Percentiles rank a stretch among this genome's conserved stretches.
These are phyloP conservation scores for Aureobasidium musti DNA, from an alignment of 2,329 filamentous ascomycete genomes.

Conservation along the genomic window DNA sequence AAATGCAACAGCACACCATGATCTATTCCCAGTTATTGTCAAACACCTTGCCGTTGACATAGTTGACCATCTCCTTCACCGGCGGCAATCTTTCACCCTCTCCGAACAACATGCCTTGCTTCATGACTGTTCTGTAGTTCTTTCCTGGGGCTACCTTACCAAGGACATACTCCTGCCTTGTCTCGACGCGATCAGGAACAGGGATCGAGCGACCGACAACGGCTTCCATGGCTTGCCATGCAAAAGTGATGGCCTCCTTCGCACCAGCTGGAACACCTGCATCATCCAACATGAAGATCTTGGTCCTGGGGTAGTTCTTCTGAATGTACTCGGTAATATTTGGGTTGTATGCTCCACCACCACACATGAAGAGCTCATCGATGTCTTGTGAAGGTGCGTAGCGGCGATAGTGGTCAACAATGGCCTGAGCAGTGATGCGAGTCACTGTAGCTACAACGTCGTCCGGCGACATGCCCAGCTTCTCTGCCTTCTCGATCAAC, in stretches of 20 bases:
- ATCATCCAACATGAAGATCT: slow-evolving; percentile 59
- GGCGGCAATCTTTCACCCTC: slow-evolving; percentile 48
- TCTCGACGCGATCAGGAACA: slow-evolving; percentile 58
- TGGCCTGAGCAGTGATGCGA: slow-evolving; percentile 60
- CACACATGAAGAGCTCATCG: slow-evolving; percentile 63
- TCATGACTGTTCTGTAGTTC: slow-evolving; percentile 59
- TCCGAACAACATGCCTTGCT: slow-evolving; percentile 56
- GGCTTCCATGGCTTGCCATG: slow-evolving; percentile 63
- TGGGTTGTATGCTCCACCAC: slow-evolving; percentile 59
- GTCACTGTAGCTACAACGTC: slow-evolving; percentile 62
- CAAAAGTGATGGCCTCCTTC: slow-evolving; percentile 63
- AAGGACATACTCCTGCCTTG: slow-evolving; percentile 53
- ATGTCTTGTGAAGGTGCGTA: slow-evolving; percentile 53
- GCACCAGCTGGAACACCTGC: slow-evolving; percentile 59
- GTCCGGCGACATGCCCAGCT: slow-evolving; percentile 50
- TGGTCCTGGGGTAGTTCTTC: slow-evolving; percentile 50
- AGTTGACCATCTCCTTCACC: slow-evolving; percentile 56
- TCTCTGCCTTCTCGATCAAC: slow-evolving; percentile 52
- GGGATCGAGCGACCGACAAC: slow-evolving; percentile 58
- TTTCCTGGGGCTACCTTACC: slow-evolving; percentile 58
- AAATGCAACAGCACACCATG: neutral
- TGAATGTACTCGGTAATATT: slow-evolving; percentile 60
- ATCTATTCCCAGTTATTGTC: slow-evolving; percentile 48
- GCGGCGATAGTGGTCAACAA: slow-evolving; percentile 54
- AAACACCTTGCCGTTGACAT: slow-evolving; percentile 52